phyloP scores from a whole-genome alignment of 2,329 filamentous ascomycete species.

The Penicillium sp. region DNA sequence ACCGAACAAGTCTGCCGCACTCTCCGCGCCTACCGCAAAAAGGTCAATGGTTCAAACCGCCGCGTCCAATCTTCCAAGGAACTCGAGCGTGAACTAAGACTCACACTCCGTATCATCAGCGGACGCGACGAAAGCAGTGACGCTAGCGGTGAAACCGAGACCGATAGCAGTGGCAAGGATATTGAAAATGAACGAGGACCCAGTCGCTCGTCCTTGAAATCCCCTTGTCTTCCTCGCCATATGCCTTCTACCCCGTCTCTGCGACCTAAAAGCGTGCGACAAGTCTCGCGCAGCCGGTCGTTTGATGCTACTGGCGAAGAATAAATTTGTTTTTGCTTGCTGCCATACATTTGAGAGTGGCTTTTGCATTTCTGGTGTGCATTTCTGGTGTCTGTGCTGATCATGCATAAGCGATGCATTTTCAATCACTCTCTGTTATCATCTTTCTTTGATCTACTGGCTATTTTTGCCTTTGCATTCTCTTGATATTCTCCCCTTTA shows the following conservation, averaged over 20 bases:
- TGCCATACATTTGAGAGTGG: neutral
- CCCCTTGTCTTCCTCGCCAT: slow-evolving; percentile 30
- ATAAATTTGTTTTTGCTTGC: slow-evolving; percentile 7
- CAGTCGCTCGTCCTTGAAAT: slow-evolving; percentile 25
- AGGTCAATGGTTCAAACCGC: slow-evolving; percentile 53
- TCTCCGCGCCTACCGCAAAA: slow-evolving; percentile 60
- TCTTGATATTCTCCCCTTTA: slow-evolving; percentile 8
- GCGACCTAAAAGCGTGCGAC: slow-evolving; percentile 23
- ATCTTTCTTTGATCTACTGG: slow-evolving; percentile 5
- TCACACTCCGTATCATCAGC: slow-evolving; percentile 38
- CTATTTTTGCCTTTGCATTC: slow-evolving; percentile 4
- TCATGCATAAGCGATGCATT: neutral
- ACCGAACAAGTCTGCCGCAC: slow-evolving; percentile 61
- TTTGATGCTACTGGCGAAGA: slow-evolving; percentile 32
- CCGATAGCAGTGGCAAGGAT: slow-evolving; percentile 43
- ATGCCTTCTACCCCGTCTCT: slow-evolving; percentile 40
- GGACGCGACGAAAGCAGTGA: slow-evolving; percentile 32
- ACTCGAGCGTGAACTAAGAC: slow-evolving; percentile 58
- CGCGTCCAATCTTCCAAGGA: slow-evolving; percentile 54
- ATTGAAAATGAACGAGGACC: slow-evolving; percentile 31
- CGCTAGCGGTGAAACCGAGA: slow-evolving; percentile 37
- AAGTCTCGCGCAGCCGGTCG: slow-evolving; percentile 34
- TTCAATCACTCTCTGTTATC: neutral
- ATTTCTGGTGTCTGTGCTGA: neutral
- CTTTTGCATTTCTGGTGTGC: neutral